These are phyloP conservation scores for Tolypocladium album DNA, from an alignment of 2,329 filamentous ascomycete species.

Conservation along the genomic window DNA sequence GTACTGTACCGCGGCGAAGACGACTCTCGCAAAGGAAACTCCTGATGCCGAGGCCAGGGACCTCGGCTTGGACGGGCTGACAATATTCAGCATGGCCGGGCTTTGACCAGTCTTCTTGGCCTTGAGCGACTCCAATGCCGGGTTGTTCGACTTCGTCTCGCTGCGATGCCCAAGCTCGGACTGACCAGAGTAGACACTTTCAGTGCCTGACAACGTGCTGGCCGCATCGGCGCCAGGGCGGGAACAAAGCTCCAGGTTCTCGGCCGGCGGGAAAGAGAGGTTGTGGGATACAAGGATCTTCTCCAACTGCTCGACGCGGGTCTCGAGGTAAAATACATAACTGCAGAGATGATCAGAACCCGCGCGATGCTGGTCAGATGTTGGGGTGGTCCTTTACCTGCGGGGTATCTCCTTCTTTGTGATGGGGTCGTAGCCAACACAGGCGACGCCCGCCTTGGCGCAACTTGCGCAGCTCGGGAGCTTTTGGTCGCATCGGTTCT, in stretches of 20 bases:
- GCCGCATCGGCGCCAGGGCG: constrained; percentile 29
- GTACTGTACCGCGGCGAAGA: constrained; percentile 84
- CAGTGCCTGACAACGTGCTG: constrained; percentile 19
- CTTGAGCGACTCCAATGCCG: constrained; percentile 21
- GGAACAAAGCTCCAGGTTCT: constrained; percentile 55
- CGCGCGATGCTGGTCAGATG: not conserved
- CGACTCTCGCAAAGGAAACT: constrained; percentile 87
- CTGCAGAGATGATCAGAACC: constrained; percentile 27
- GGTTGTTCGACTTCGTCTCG: constrained; percentile 15
- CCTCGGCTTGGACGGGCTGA: constrained; percentile 66
- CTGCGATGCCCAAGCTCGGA: constrained; percentile 17
- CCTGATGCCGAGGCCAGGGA: constrained; percentile 80
- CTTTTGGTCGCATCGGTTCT: constrained; percentile 91
- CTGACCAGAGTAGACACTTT: constrained; percentile 21
- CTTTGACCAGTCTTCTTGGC: constrained; percentile 21
- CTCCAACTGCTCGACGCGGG: constrained; percentile 75
- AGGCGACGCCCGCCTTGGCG: constrained; percentile 83
- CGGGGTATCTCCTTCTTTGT: constrained; percentile 92
- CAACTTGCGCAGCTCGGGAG: constrained; percentile 85
- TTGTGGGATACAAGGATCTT: constrained; percentile 57
- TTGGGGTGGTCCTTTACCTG: constrained; percentile 47
- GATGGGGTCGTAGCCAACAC: constrained; percentile 92
- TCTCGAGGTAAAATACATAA: constrained; percentile 93
- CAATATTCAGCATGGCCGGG: constrained; percentile 58
- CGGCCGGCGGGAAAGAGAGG: constrained; percentile 61